Percentiles rank a stretch among this genome's conserved stretches.
These are phyloP conservation scores for Fusarium concolor DNA, from an alignment of 2,329 filamentous ascomycete species.

Conservation along the genomic window DNA sequence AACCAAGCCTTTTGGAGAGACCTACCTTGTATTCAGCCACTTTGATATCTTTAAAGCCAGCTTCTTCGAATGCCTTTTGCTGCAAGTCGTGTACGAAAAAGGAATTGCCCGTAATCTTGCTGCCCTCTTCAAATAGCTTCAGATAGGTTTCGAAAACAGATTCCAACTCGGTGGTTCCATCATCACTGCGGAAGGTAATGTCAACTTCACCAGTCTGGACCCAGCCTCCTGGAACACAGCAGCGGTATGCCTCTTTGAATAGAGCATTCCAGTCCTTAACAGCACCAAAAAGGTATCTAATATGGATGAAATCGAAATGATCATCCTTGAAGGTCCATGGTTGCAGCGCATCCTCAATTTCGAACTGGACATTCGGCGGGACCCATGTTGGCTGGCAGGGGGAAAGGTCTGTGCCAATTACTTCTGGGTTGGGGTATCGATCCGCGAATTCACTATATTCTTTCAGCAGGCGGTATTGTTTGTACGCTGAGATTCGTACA, in stretches of 20 bases:
- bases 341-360: neutral
- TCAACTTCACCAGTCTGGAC: neutral
- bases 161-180: neutral
- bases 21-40: neutral
- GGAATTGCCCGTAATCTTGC: neutral
- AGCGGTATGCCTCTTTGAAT: neutral
- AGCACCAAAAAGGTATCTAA: neutral
- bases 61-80: neutral
- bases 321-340: neutral
- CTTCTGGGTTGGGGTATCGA: neutral
- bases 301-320: neutral
- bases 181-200: neutral
- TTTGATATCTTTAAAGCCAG: neutral
- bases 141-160: neutral
- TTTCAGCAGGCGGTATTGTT: neutral
- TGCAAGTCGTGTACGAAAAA: constrained; percentile 2
- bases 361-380: neutral
- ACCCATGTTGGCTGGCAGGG: constrained; percentile 6
- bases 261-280: neutral
- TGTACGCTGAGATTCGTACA: neutral
- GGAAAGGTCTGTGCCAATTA: constrained; percentile 2
- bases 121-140: neutral
- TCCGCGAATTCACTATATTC: neutral
- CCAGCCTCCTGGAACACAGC: neutral
- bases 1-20: rapidly evolving